Percentiles rank a stretch among this genome's conserved stretches.
phyloP scores from a whole-genome alignment of 257 asterid genomes.

The Eustoma russellianum region DNA sequence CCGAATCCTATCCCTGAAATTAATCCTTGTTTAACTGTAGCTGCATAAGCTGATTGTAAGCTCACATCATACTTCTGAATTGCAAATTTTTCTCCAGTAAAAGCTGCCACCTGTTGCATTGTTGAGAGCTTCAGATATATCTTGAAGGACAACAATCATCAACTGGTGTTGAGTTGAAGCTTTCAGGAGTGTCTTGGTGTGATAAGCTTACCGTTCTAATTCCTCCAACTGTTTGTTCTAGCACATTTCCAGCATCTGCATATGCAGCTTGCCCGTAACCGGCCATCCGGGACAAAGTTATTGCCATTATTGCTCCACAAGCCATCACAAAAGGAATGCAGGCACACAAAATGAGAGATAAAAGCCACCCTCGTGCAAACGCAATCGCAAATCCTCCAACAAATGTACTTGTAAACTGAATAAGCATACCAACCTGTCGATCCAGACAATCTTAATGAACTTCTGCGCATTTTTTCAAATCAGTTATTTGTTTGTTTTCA shows the following conservation, averaged over 20 bases:
- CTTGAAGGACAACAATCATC: too few species aligned
- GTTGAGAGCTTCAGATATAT: too few species aligned
- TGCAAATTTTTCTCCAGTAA: constrained; percentile 50
- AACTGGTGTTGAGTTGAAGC: too few species aligned
- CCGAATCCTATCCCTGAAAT: constrained; percentile 57
- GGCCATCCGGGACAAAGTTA: constrained; percentile 41
- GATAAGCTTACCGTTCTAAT: constrained; percentile 49
- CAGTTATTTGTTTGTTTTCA: too few species aligned
- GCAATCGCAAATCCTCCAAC: constrained; percentile 52
- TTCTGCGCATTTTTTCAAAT: not conserved
- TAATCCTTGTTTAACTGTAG: constrained; percentile 39
- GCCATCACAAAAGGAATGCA: constrained; percentile 35
- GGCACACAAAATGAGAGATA: constrained; percentile 36
- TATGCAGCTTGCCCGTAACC: constrained; percentile 52
- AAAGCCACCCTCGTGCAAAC: constrained; percentile 49
- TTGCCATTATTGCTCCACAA: constrained; percentile 32
- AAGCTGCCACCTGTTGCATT: constrained; percentile 51
- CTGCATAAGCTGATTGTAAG: constrained; percentile 31
- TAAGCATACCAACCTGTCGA: constrained; percentile 48
- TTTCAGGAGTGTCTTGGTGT: too few species aligned
- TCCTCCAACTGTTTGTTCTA: constrained; percentile 67
- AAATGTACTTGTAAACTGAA: constrained; percentile 41
- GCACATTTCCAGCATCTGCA: constrained; percentile 68
- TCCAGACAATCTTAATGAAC: not conserved
- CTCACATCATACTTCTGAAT: constrained; percentile 33